These are phyloP conservation scores for Lactarius vividus DNA, from an alignment of 768 basidiomycete species.

Conservation along the genomic window DNA sequence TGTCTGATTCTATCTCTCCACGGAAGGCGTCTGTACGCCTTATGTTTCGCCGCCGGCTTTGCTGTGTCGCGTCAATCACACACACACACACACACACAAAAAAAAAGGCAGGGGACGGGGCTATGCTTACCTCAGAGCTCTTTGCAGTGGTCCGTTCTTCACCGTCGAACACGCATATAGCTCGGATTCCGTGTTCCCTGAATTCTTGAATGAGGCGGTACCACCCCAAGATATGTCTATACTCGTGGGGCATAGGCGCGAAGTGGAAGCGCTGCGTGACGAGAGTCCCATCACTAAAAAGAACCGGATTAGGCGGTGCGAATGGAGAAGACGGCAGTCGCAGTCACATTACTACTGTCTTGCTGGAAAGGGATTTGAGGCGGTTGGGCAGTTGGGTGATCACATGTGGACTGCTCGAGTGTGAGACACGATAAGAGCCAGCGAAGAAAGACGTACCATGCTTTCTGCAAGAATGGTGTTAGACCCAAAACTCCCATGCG, in stretches of 20 bases:
- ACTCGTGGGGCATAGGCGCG: conserved; percentile 56
- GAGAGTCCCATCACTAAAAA: conserved; percentile 74
- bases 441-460: conserved; percentile 44
- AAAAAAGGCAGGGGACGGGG: background rate
- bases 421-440: background rate
- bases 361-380: conserved; percentile 57
- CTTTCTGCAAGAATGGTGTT: conserved; percentile 64
- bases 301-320: conserved; percentile 17
- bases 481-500: conserved; percentile 72
- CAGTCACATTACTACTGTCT: conserved; percentile 70
- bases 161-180: conserved; percentile 82
- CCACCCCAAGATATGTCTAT: conserved; percentile 79
- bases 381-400: conserved; percentile 63
- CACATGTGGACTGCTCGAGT: conserved; percentile 54
- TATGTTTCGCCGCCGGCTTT: conserved; percentile 51
- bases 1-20: conserved; percentile 55
- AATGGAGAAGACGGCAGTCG: conserved; percentile 11
- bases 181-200: conserved; percentile 50
- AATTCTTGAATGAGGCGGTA: conserved; percentile 66
- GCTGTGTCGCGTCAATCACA: conserved; percentile 38
- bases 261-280: conserved; percentile 83
- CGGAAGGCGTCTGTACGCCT: conserved; percentile 50
- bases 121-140: conserved; percentile 53
- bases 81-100: no score
- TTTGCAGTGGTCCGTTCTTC: conserved; percentile 65